Evolutionary conservation across 23 red algal species (phyloP), one percentile per base, ranked within the genome.

Genomic region (Gracilaria gracilis): DNA sequence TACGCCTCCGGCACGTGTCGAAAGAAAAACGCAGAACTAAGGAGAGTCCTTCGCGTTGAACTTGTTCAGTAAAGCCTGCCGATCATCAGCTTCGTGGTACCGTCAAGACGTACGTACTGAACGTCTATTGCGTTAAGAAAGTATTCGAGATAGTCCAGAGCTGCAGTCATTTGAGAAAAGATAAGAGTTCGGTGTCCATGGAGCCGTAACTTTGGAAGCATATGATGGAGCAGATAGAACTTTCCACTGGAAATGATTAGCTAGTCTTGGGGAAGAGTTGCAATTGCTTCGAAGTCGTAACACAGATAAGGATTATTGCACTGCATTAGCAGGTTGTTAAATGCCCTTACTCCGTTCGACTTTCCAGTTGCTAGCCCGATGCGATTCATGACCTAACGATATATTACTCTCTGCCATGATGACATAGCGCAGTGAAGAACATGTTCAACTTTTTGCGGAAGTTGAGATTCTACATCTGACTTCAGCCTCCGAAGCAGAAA

Each of bases 241-340:
- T 99, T 99, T 40, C 97, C 97, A 80, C 89, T 95, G 14, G 97
- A 80, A 25, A 94, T 87, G 61, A 96, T 85, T 17, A 96, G 70
- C 29, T 89, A 69, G 64, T 98, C 96, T 36, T 79, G 49, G 9
- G 86, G 88, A 47, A 96, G 82, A 57, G 65, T 50, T 14, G 74
- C 57, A 77, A 95, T 85, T 12, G 72, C 65, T 35, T 96, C 93
- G 33, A 78, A 86, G 38, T 96, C 97, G 40, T 96, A 95, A 66
- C 96, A 99, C 12, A 99, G 77, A 82, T 92, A 99, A 36, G 97
- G 97, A 62, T 99, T 94, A 85, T 99, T 99, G 91, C 93, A 75
- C 53, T 99, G 97, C 97, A 99, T 99, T 0, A 95, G 53, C 36
- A 94, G 67, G 72, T 98, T 98, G 87, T 94, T 98, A 70, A 94